Evolutionary conservation across 148 eudicot genomes (phyloP), one percentile per base, ranked within the genome.

Genomic region (Heliosperma pusillum): DNA sequence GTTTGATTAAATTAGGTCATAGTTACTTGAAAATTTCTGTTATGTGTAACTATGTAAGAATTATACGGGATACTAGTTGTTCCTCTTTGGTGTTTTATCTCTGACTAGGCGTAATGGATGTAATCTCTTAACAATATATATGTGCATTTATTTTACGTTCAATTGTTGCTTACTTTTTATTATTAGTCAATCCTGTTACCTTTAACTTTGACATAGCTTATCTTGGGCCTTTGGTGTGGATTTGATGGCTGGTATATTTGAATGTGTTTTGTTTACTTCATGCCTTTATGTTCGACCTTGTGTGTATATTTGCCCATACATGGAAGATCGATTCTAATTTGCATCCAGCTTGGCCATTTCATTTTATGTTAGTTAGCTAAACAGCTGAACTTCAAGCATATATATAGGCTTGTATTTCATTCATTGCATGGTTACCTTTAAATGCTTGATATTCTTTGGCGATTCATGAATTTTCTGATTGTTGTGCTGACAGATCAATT

Each of bases 401-500:
- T 57, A 62, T 0, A 27, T 27, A 62, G 66, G 66, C 66, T 4
- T 21, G 26, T 7, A 11, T 62, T 12, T 19, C 36, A 16, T 62
- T 57, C 19, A 62, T 64, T 64, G 17, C 68, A 10, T 27, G 20
- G 21, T 13, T 12, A 27, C 44, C 20, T 64, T 61, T 15, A 13
- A 1, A 15, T 27, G 17, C 2, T 21, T 69, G 22, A 9, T 44
- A 27, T 20, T 16, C 64, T 62, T 19, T 53, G 66, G 44, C 65
- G 53, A 79, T 69, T 74, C 59, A 68, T 55, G 4, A 21, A 22
- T 45, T 47, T 79, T 60, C 45, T 50, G 47, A 45, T 73, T 76
- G 21, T 66, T 76, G 69, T 64, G 70, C 36, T 81, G 66, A 71
- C 87, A 85, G 87, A 76, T 77, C 77, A 76, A 70, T 74, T 79